Percentiles rank a stretch among this genome's conserved stretches.
These are phyloP conservation scores for Coleophoma cylindrospora DNA, from an alignment of 2,329 filamentous ascomycete species.

Conservation along the genomic window DNA sequence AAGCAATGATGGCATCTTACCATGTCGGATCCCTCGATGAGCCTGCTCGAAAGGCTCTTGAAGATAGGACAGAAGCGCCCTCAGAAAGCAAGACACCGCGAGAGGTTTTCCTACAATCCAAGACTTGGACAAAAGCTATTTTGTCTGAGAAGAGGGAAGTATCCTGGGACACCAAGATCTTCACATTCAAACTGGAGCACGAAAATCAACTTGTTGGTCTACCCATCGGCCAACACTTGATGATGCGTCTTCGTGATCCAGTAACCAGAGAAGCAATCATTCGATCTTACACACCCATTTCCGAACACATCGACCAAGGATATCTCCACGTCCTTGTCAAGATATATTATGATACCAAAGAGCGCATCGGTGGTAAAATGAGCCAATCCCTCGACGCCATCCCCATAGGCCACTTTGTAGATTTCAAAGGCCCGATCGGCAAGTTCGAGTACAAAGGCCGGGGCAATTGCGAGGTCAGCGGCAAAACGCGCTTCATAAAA, in stretches of 20 bases:
- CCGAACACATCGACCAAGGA: conserved; percentile 55
- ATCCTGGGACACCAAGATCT: conserved; percentile 75
- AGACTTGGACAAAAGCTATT: conserved; percentile 67
- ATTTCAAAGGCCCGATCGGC: conserved; percentile 85
- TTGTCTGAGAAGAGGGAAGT: conserved; percentile 64
- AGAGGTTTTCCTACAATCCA: conserved; percentile 64
- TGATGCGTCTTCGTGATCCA: conserved; percentile 75
- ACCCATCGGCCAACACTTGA: conserved; percentile 80
- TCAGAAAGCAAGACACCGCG: conserved; percentile 39
- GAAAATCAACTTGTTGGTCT: conserved; percentile 66
- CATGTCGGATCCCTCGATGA: conserved; percentile 76
- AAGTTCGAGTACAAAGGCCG: conserved; percentile 74
- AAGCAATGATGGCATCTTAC: conserved; percentile 81
- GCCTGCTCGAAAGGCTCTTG: conserved; percentile 48
- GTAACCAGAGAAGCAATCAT: conserved; percentile 69
- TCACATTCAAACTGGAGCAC: conserved; percentile 75
- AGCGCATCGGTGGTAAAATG: conserved; percentile 69
- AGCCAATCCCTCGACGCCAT: conserved; percentile 72
- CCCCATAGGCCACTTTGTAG: conserved; percentile 66
- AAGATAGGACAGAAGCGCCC: conserved; percentile 32
- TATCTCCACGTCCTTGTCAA: conserved; percentile 75
- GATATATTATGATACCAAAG: conserved; percentile 62
- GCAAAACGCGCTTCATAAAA: conserved; percentile 49
- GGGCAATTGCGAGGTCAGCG: conserved; percentile 58
- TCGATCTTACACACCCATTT: conserved; percentile 82